These are phyloP conservation scores for Ogataea ramenticola DNA, from an alignment of 805 yeast species.

Conservation along the genomic window DNA sequence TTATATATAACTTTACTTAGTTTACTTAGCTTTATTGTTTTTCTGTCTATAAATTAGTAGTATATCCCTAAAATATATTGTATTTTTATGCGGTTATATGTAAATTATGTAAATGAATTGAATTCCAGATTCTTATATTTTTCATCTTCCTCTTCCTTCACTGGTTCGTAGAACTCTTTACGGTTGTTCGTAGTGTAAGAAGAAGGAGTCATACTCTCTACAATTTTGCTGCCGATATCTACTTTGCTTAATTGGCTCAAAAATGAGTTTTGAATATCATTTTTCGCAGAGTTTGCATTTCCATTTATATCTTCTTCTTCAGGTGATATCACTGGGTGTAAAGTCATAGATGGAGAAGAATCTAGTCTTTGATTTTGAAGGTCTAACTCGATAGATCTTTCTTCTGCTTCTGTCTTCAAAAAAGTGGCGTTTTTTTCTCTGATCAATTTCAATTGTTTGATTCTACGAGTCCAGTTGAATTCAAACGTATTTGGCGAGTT, in stretches of 20 bases:
- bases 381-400: constrained; percentile 1
- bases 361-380: neutral
- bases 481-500: constrained; percentile 51
- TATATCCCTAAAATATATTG: too few relatives aligned
- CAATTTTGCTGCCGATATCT: neutral
- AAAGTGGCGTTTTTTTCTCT: constrained; percentile 2
- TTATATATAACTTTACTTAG: too few relatives aligned
- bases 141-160: constrained; percentile 9
- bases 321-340: neutral
- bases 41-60: too few relatives aligned
- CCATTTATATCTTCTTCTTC: neutral
- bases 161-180: constrained; percentile 5
- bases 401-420: constrained; percentile 1
- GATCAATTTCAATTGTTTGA: constrained; percentile 38
- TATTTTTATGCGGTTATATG: too few relatives aligned
- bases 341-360: neutral
- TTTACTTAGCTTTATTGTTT: too few relatives aligned
- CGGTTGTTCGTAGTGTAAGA: neutral
- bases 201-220: neutral
- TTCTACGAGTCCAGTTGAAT: constrained; percentile 64
- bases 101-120: constrained; percentile 18
- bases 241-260: constrained; percentile 4
- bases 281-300: neutral
- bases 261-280: constrained; percentile 4
- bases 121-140: constrained; percentile 23